Evolutionary conservation across 257 asterid species (phyloP), one percentile per base, ranked within the genome.

Genomic region (Ocimum tenuiflorum): DNA sequence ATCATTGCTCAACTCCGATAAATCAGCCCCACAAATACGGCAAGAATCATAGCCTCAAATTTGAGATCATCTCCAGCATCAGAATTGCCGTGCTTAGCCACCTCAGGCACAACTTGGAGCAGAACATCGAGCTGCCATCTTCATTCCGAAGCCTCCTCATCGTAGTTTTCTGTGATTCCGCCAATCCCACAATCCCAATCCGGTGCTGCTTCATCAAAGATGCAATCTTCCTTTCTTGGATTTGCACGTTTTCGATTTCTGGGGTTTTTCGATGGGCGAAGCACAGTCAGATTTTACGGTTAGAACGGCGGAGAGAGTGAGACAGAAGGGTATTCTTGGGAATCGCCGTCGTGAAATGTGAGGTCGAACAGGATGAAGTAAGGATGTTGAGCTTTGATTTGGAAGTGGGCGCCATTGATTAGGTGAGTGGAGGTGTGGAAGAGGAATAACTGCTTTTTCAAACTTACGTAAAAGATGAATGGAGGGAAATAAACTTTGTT

Each of bases 1-100:
- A 14, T 81, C 90, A 64, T 81, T 88, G 36, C 75, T 75, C 80
- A 86, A 49, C 53, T 19, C 84, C 29, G 99, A 84, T 48, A 94
- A 76, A 76, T 88, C 97, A 38, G 74, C 71, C 60, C 91, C 96
- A 62, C 99, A 94, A 17, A 90, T 70, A 18, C 97, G 99, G 68
- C 99, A 94, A 53, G 71, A 75, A 94, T 59, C 35, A 48, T 59
- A 73, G 20, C 69, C 15, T 6, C 79, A 8, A 56, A 61, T 58
- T 65, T 65, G 17, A 13, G 23, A 42, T 69, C 78, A 13, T 46
- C 72, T 9, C 35, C 43, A 9, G 45, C 57, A 65, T 24, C 22
- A 51, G 19, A 64, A 15, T 12, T 5, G 23, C 63, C 72, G 31
- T n/a, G 66, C 54, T 73, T 81, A 64, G 67, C 80, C 65, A 38